phyloP scores from a whole-genome alignment of 148 eudicot species.

The Dysphania ambrosioides region DNA sequence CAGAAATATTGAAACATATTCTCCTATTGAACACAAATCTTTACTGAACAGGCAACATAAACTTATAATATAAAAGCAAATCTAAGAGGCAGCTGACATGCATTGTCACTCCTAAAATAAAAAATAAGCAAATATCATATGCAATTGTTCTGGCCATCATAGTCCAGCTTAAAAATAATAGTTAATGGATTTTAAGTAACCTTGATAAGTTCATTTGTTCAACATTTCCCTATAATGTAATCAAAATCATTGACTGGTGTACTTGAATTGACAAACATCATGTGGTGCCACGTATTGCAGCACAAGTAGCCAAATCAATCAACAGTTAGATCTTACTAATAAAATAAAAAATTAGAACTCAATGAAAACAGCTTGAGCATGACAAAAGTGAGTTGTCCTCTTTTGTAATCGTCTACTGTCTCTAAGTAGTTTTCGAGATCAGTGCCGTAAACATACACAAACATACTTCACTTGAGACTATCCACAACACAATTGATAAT shows the following conservation, averaged over 20 bases:
- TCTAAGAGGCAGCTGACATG: background rate
- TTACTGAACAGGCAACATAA: background rate
- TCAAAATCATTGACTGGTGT: background rate
- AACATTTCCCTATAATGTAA: slow-evolving; percentile 6
- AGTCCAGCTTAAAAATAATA: slow-evolving; percentile 15
- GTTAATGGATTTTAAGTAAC: background rate
- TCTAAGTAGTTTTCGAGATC: slow-evolving; percentile 16
- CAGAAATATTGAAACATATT: background rate
- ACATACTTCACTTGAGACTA: slow-evolving; percentile 11
- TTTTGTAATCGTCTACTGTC: slow-evolving; percentile 12
- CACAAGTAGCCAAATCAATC: too few species aligned
- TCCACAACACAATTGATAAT: too few species aligned
- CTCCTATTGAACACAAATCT: slow-evolving; percentile 3
- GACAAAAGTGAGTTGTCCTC: slow-evolving; percentile 19
- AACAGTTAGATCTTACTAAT: too few species aligned
- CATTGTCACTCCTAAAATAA: slow-evolving; percentile 1
- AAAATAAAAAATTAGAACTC: background rate
- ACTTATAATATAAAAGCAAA: background rate
- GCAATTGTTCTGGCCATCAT: slow-evolving; percentile 4
- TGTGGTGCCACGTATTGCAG: slow-evolving; percentile 30
- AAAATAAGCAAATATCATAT: background rate
- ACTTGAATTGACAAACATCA: slow-evolving; percentile 22
- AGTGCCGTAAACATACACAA: slow-evolving; percentile 9
- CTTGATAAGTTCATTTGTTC: background rate
- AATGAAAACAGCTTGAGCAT: slow-evolving; percentile 28